Base-by-base conservation (phyloP, 768 basidiomycete species). In the Panaeolus papilionaceus region DNA sequence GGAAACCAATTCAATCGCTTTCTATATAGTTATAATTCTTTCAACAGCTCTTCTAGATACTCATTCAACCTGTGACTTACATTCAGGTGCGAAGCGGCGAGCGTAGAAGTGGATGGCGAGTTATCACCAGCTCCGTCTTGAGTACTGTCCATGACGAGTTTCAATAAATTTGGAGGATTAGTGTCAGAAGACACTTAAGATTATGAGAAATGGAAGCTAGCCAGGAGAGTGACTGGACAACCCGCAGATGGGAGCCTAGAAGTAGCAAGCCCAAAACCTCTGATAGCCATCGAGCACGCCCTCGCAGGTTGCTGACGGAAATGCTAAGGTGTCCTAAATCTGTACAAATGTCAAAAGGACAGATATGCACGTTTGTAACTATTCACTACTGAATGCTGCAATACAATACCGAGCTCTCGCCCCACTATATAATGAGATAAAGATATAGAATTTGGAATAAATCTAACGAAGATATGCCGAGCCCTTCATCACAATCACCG, bases 401-500 rank as follows among this genome's bases (percentile, higher is more conserved):
- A 49, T 9, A 49, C 20, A 49, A 49, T 23, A 49, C 47, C 47
- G 20, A 26, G 23, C 20, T 9, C 47, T 49, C 20, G 20, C 47
- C 20, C 47, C 47, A 49, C 47, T 49, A 7, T 45, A 3, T 2
- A 45, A 7, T 45, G 11, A 45, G 16, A 45, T 20, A 20, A 42
- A 11, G 40, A 10, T 42, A 10, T 2, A 42, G 40, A 42, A 42
- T 42, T 42, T 33, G 42, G 7, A 49, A 18, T 23, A 14, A 26
- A 49, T 49, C 9, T 14, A 23, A 49, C 47, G 47, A 49, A 49
- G 47, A 23, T 49, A 49, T 26, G 47, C 47, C 47, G 47, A 49
- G 20, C 14, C 20, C 47, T 42, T 20, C 47, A 49, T 49, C 47
- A 18, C 47, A 45, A 18, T 18, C 44, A 45, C 44, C 11, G 16